Evolutionary conservation across 2,329 filamentous ascomycete genomes (phyloP).

Genomic region (Colletotrichum caudatum): DNA sequence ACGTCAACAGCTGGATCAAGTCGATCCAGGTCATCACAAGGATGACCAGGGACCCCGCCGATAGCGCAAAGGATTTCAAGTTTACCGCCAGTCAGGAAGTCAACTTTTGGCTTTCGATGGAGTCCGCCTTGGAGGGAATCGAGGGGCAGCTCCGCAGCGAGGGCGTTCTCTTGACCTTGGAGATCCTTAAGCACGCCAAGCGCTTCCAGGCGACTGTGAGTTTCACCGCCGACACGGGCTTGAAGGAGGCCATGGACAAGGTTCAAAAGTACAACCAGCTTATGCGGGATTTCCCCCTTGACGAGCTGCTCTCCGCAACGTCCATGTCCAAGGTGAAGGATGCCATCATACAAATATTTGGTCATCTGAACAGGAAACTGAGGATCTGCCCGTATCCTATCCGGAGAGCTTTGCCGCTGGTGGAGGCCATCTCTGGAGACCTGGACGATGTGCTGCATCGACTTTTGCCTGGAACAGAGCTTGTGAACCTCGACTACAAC

Average conservation of each 20-base stretch:
- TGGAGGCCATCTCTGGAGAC: slow-evolving; percentile 95
- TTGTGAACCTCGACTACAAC: slow-evolving; percentile 92
- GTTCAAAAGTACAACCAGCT: slow-evolving; percentile 99
- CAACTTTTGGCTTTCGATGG: slow-evolving; percentile 99
- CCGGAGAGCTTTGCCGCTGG: slow-evolving; percentile 88
- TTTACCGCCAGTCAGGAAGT: slow-evolving; percentile 93
- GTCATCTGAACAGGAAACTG: slow-evolving; percentile 96
- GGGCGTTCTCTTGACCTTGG: slow-evolving; percentile 89
- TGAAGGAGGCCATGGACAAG: slow-evolving; percentile 95
- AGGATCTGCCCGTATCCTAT: slow-evolving; percentile 97
- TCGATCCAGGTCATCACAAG: slow-evolving; percentile 97
- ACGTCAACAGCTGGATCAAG: slow-evolving; percentile 98
- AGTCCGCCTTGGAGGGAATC: slow-evolving; percentile 90
- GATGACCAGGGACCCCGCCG: slow-evolving; percentile 85
- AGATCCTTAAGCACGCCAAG: slow-evolving; percentile 96
- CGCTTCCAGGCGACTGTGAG: slow-evolving; percentile 98
- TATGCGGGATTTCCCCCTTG: slow-evolving; percentile 97
- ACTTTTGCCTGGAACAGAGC: slow-evolving; percentile 84
- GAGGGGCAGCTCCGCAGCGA: slow-evolving; percentile 89
- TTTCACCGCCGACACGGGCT: slow-evolving; percentile 93
- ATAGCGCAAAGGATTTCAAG: slow-evolving; percentile 63
- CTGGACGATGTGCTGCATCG: slow-evolving; percentile 88
- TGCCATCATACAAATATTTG: slow-evolving; percentile 89
- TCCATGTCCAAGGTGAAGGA: slow-evolving; percentile 90
- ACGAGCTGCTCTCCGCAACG: slow-evolving; percentile 93